Conservation (phyloP, 73 alveolate genomes). For the Halteria grandinella region DNA sequence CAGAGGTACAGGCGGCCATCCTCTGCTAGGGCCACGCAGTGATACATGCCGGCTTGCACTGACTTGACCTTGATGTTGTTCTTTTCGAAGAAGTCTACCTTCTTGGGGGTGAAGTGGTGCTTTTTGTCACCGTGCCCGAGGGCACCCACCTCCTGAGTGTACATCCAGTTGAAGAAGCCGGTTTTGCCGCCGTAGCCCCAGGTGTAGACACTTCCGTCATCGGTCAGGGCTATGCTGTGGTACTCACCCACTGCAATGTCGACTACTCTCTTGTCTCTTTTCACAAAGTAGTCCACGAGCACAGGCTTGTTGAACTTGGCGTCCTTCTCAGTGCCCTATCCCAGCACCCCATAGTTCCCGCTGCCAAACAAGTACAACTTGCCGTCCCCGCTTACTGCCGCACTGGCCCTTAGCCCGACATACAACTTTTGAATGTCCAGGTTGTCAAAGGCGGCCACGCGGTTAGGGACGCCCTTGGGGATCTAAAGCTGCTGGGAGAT, state of each 20-base stretch:
- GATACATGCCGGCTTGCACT: conserved; percentile 68
- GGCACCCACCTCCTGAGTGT: conserved; percentile 88
- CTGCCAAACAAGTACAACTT: conserved; percentile 70
- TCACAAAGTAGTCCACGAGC: conserved; percentile 54
- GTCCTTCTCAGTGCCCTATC: conserved; percentile 70
- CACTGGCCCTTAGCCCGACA: conserved; percentile 69
- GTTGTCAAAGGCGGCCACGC: conserved; percentile 43
- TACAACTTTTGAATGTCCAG: conserved; percentile 45
- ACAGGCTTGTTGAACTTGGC: conserved; percentile 48
- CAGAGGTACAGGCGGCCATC: conserved; percentile 64
- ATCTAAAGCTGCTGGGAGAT: conserved; percentile 27
- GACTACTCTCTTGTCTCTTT: conserved; percentile 53
- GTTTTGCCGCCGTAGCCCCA: conserved; percentile 96
- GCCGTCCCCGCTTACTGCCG: conserved; percentile 68
- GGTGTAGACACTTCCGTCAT: conserved; percentile 90
- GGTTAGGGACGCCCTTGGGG: conserved; percentile 54
- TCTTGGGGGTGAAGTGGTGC: conserved; percentile 83
- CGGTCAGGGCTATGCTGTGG: conserved; percentile 90
- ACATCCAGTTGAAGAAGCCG: conserved; percentile 64
- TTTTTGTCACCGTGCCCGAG: conserved; percentile 91
- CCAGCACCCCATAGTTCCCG: conserved; percentile 76
- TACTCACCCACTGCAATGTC: conserved; percentile 82
- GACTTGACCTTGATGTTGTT: conserved; percentile 45
- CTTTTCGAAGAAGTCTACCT: conserved; percentile 72
- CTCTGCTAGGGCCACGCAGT: conserved; percentile 44